Evolutionary conservation across 305 asterid genomes (phyloP), one percentile per base, ranked within the genome.

Genomic region (Euphrasia arctica): DNA sequence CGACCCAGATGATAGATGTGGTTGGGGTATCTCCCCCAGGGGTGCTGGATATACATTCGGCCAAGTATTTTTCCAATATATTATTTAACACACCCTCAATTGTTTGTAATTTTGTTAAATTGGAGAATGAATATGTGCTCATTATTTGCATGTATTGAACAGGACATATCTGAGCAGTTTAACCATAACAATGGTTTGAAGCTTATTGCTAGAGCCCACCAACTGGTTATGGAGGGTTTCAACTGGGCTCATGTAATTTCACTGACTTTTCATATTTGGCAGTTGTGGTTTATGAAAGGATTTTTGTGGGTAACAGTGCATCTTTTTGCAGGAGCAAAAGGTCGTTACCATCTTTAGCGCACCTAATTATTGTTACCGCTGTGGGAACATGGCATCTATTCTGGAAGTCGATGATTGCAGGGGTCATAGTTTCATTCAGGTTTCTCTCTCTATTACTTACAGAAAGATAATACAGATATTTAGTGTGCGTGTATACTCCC

Each of bases 1-100:
- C 45, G 91, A 85, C 58, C 91, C 89, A 34, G 91, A 85, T 78
- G 91, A 85, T 65, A 86, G 91, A 34, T 82, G 86, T 60, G 91
- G 91, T 72, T 85, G 89, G 91, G 91, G 91, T 58, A 85, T 85
- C 65, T 85, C 91, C 45, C 89, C 91, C 4, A 73, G 91, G 74
- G 91, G 91, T 52, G 91, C 89, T 74, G 91, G 91, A 61, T 85
- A 85, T 73, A 85, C 89, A 29, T 85, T 85, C 76, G 91, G 89
- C 75, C 88, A 82, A 75, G 97, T 87, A 83, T 59, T 18, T 22
- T 70, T 45, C 64, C 54, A 39, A 59, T 51, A 12, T 58, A 1
- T 52, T 22, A 18, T 22, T 48, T 12, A 12, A 7, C 11, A 27
- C 43, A 9, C 28, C 41, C 4, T 28, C 72, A 36, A n/a, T 54